Percentiles rank a stretch among this genome's conserved stretches.
phyloP scores from a whole-genome alignment of 148 eudicot genomes.

The Limonium bicolor region DNA sequence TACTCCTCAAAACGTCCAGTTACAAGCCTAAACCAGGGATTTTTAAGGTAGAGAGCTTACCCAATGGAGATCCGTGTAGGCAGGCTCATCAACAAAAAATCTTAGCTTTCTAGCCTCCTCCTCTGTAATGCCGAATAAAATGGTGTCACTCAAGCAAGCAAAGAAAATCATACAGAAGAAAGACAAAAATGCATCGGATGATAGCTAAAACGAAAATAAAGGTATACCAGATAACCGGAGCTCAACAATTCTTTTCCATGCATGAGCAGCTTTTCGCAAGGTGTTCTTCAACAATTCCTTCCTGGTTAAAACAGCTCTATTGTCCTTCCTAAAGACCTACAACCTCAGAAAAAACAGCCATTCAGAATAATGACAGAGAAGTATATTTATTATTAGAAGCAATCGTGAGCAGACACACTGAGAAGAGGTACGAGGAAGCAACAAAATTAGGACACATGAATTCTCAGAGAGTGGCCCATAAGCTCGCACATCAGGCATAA shows the following conservation, averaged over 20 bases:
- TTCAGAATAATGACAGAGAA: too few species aligned
- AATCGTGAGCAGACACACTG: background rate
- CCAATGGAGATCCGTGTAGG: constrained; percentile 94
- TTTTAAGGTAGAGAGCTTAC: constrained; percentile 19
- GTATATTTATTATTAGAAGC: background rate
- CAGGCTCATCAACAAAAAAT: constrained; percentile 64
- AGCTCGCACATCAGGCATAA: too few species aligned
- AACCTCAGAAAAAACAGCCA: constrained; percentile 3
- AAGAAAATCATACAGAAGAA: too few species aligned
- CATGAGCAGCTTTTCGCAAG: constrained; percentile 68
- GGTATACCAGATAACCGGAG: constrained; percentile 57
- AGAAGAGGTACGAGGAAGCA: background rate
- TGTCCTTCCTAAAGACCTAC: constrained; percentile 64
- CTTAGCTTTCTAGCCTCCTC: constrained; percentile 60
- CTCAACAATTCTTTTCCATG: constrained; percentile 68
- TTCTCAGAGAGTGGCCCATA: too few species aligned
- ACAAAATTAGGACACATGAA: background rate
- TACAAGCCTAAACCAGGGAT: too few species aligned
- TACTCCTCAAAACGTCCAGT: too few species aligned
- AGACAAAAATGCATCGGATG: too few species aligned
- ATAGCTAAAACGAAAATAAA: background rate
- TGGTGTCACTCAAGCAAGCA: background rate
- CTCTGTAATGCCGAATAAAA: constrained; percentile 43
- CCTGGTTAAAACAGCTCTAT: constrained; percentile 48
- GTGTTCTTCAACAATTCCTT: constrained; percentile 69